Percentiles rank a stretch among this genome's conserved stretches.
Conservation (phyloP, 2,329 filamentous ascomycete species). For the Cladophialophora immunda region DNA sequence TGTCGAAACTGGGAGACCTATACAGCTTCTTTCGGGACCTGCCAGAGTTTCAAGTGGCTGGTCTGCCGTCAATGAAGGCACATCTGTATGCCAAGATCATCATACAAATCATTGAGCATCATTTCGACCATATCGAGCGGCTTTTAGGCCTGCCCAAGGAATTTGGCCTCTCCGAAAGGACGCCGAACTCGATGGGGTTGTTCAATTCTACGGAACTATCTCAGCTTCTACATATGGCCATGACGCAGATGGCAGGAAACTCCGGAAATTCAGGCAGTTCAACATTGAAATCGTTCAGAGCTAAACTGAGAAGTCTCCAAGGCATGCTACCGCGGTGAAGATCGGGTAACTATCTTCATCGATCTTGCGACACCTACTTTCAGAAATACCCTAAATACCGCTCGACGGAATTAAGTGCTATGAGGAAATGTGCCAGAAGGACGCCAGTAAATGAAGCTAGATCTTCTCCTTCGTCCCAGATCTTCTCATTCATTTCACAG, state of each 20-base stretch:
- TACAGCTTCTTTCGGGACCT: neutral
- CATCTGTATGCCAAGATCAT: conserved; percentile 31
- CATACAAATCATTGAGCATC: conserved; percentile 31
- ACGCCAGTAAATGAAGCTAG: neutral
- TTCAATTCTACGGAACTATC: conserved; percentile 16
- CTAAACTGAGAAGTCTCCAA: conserved; percentile 12
- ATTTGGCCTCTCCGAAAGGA: conserved; percentile 10
- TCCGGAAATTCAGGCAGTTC: conserved; percentile 2
- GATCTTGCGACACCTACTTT: neutral
- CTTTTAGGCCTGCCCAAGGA: conserved; percentile 20
- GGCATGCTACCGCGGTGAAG: conserved; percentile 2
- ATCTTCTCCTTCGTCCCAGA: neutral
- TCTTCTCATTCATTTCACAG: neutral
- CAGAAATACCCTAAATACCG: neutral
- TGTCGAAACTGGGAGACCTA: conserved; percentile 9
- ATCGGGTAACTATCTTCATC: too few relatives aligned
- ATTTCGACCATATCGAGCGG: conserved; percentile 23
- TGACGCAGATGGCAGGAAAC: conserved; percentile 12
- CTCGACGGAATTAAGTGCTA: neutral
- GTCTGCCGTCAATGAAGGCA: conserved; percentile 21
- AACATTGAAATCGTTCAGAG: conserved; percentile 14
- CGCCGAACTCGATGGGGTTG: conserved; percentile 5
- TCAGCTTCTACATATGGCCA: conserved; percentile 17
- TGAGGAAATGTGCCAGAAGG: neutral
- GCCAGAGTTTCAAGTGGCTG: conserved; percentile 10